Base-by-base conservation (phyloP, 2,329 filamentous ascomycete species). In the Hypoxylon sp. region DNA sequence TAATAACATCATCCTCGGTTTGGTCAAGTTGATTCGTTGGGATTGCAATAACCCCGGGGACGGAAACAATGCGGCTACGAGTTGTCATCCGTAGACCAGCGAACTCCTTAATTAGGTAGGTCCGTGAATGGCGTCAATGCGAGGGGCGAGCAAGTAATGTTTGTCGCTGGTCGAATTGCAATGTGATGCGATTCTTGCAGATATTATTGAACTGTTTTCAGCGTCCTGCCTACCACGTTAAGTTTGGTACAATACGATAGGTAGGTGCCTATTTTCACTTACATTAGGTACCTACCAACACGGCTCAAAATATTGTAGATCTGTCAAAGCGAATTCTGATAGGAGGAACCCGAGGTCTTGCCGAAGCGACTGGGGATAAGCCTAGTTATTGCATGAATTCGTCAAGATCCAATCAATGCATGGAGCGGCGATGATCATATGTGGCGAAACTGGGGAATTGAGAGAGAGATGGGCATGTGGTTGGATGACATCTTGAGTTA, bases 331-430 rank as follows among this genome's bases (percentile, higher is more conserved):
- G 62, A 62, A 62, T 38, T 60, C 30, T 43, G 53, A 67, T 57
- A 59, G 55, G 38, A 62, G 58, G 34, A 63, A 67, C 32, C 49
- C 50, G 63, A 64, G 43, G 48, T 64, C 11, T 48, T 58, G 41
- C 38, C 38, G 62, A 52, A 21, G 28, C 49, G 25, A 63, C 51
- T 38, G 51, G 57, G 34, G 51, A 13, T 32, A n/a, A 19, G 23
- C 2, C 5, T 50, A 25, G 36, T 10, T 61, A 51, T 52, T 62
- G 60, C 56, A 64, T 59, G 48, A 60, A 63, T 62, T 60, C 19
- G 11, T 23, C 17, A 14, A 38, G 32, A 60, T 60, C 68, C 68
- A 70, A 68, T 68, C 55, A 65, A 55, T 51, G 58, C 53, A 46
- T n/a, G 25, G 45, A 17, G 17, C 7, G 25, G 19, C 19, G 65